Conservation (phyloP, 2,329 filamentous ascomycete genomes). For the Penicillium expansum region DNA sequence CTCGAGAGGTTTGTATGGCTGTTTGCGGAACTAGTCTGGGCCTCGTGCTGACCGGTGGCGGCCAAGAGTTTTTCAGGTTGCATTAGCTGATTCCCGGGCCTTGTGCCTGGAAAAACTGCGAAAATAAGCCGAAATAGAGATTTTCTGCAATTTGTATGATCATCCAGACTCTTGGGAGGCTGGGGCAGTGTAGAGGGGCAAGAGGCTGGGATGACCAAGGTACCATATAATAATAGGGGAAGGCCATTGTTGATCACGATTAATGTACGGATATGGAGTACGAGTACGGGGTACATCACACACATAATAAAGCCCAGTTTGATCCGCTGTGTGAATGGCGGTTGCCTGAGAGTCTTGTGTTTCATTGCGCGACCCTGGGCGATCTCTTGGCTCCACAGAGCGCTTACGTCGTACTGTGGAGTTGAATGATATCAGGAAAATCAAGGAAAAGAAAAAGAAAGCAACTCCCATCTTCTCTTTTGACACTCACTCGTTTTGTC, state of each 20-base stretch:
- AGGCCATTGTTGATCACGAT: too few species aligned
- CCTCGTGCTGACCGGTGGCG: neutral
- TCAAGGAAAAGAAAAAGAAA: neutral
- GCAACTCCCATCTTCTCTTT: neutral
- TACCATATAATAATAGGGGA: too few species aligned
- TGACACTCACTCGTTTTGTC: slow-evolving; percentile 1
- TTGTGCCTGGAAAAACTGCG: neutral
- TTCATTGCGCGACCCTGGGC: neutral
- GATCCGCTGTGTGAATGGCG: too few species aligned
- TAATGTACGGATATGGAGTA: neutral
- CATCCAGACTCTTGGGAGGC: neutral
- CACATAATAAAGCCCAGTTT: neutral
- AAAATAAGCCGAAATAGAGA: neutral
- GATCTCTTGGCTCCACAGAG: slow-evolving; percentile 9
- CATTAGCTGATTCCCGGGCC: neutral
- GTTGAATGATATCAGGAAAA: slow-evolving; percentile 12
- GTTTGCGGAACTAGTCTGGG: neutral
- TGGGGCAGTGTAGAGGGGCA: slow-evolving; percentile 1
- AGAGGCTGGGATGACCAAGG: neutral
- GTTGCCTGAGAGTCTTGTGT: slow-evolving; percentile 5
- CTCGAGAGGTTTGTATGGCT: neutral
- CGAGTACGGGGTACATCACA: too few species aligned
- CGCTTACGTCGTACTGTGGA: slow-evolving; percentile 14
- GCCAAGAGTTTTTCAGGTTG: neutral
- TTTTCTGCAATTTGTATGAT: neutral